phyloP scores from a whole-genome alignment of 2,329 filamentous ascomycete genomes.

The Sclerotinia glacialis region DNA sequence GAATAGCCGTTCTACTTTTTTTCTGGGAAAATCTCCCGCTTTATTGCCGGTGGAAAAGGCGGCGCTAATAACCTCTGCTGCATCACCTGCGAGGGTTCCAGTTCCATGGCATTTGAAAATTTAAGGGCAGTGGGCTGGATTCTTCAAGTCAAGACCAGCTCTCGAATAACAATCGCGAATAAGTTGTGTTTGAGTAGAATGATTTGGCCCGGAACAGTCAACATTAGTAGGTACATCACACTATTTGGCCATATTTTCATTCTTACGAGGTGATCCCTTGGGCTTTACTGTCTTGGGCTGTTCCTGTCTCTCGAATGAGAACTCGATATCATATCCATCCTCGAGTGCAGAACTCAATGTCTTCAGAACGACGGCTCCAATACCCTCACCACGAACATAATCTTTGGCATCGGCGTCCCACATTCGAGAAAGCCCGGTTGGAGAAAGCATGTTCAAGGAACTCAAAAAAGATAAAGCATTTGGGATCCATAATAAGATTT shows the following conservation, averaged over 20 bases:
- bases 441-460: conserved; percentile 25
- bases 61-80: background rate
- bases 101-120: conserved; percentile 37
- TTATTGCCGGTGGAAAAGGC: background rate
- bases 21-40: background rate
- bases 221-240: no score
- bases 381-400: conserved; percentile 62
- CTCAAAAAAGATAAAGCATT: conserved; percentile 1
- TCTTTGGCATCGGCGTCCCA: conserved; percentile 60
- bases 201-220: conserved; percentile 39
- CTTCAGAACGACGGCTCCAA: conserved; percentile 59
- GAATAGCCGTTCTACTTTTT: conserved; percentile 10
- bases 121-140: conserved; percentile 17
- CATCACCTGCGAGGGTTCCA: conserved; percentile 31
- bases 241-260: no score
- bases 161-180: conserved; percentile 23
- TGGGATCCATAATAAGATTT: conserved; percentile 33
- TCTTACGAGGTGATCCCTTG: conserved; percentile 43
- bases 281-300: conserved; percentile 47
- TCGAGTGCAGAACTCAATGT: conserved; percentile 46
- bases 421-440: conserved; percentile 38
- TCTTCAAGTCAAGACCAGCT: conserved; percentile 20
- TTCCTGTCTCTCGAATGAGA: conserved; percentile 43
- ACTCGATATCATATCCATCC: conserved; percentile 44
- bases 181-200: conserved; percentile 42